Evolutionary conservation across 352 stramenopile genomes (phyloP).

Genomic region (Globisporangium sylvaticum): DNA sequence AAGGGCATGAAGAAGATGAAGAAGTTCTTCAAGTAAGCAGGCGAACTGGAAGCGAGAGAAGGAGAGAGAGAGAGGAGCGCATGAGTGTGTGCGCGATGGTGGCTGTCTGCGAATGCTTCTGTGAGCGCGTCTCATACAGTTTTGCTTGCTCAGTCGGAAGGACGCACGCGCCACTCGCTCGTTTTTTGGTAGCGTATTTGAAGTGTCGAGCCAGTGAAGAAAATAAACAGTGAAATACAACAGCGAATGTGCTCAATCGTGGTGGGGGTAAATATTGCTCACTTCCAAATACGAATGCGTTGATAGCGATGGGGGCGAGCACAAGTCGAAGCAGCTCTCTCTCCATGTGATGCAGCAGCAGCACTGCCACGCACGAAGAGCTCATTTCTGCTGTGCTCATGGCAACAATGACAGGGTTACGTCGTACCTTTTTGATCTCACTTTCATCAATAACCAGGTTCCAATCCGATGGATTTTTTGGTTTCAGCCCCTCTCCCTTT

Average conservation of each 20-base stretch:
- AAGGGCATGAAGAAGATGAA: constrained; percentile 8
- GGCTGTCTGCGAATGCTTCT: background rate
- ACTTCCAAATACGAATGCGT: no score
- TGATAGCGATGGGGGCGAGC: no score
- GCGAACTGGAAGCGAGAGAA: background rate
- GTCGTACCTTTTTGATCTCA: background rate
- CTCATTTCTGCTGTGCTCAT: background rate
- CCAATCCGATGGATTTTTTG: constrained; percentile 1
- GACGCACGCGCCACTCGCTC: background rate
- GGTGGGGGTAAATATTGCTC: background rate
- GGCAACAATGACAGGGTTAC: background rate
- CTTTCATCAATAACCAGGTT: background rate
- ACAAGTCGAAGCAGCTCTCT: no score
- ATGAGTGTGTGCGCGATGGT: background rate
- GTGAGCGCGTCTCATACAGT: background rate
- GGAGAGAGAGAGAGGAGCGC: background rate
- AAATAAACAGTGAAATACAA: background rate
- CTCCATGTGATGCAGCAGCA: no score
- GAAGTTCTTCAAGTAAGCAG: constrained; percentile 2
- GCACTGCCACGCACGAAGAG: background rate
- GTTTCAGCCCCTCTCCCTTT: no score
- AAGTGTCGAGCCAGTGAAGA: background rate
- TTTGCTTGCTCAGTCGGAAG: background rate
- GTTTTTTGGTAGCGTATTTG: background rate
- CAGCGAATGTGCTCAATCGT: background rate